A percentile compares a stretch with the other conserved stretches of the same genome.
These are phyloP conservation scores for Solanum ossicruentum DNA, from an alignment of 257 asterid species.

Conservation along the genomic window DNA sequence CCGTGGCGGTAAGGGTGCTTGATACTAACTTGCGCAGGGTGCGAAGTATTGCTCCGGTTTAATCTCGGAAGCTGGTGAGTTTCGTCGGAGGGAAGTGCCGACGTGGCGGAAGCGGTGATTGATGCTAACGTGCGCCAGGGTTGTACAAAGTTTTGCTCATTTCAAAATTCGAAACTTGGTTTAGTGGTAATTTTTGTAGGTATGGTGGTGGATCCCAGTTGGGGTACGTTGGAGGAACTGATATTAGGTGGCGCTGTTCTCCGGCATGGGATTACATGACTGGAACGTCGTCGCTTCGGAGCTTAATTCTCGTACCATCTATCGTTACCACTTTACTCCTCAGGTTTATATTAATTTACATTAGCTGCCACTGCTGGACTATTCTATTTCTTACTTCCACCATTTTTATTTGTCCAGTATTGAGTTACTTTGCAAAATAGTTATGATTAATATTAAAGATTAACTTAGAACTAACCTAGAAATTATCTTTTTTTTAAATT, in stretches of 20 bases:
- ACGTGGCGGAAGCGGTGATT: not conserved
- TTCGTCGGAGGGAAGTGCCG: not conserved
- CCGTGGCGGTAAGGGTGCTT: not conserved
- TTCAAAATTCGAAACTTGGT: not conserved
- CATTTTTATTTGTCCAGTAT: too few species aligned
- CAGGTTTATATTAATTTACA: conserved; percentile 24
- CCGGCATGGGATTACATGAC: conserved; percentile 40
- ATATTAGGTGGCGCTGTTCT: conserved; percentile 64
- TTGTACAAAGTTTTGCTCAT: not conserved
- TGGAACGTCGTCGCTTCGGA: conserved; percentile 84
- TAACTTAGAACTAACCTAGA: too few species aligned
- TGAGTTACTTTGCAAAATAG: too few species aligned
- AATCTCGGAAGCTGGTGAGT: not conserved
- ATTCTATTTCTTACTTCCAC: too few species aligned
- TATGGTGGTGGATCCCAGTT: conserved; percentile 11
- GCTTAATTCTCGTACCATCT: conserved; percentile 39
- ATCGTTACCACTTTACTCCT: conserved; percentile 33
- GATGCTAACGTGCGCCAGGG: not conserved
- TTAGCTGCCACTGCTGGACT: not conserved
- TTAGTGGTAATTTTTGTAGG: not conserved
- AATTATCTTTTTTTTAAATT: too few species aligned
- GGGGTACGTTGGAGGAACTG: conserved; percentile 92
- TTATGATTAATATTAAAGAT: too few species aligned
- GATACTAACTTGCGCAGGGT: not conserved
- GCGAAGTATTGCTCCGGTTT: too few species aligned